These are phyloP conservation scores for Xylariales sp. DNA, from an alignment of 2,329 filamentous ascomycete species.

Conservation along the genomic window DNA sequence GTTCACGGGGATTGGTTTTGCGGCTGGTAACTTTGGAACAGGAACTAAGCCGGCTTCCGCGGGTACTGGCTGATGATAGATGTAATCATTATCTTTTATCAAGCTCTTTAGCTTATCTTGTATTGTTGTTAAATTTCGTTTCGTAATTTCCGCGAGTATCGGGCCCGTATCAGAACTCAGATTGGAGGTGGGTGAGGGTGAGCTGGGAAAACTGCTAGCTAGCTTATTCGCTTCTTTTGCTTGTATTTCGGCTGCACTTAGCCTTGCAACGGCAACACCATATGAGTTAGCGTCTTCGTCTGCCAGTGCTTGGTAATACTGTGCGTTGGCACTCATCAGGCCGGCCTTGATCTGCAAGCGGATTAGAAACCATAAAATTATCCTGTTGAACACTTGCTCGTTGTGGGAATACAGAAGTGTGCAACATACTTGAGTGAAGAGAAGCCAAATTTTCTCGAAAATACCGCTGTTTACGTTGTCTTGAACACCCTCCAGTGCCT, in stretches of 20 bases:
- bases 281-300: conserved; percentile 91
- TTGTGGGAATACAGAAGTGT: background rate
- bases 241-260: conserved; percentile 82
- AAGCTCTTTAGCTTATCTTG: conserved; percentile 83
- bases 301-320: conserved; percentile 92
- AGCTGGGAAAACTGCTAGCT: conserved; percentile 83
- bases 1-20: conserved; percentile 96
- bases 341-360: conserved; percentile 75
- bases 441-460: conserved; percentile 94
- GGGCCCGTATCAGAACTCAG: conserved; percentile 81
- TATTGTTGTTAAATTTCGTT: conserved; percentile 81
- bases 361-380: conserved; percentile 35
- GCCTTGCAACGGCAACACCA: conserved; percentile 83
- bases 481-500: conserved; percentile 89
- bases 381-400: background rate
- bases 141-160: conserved; percentile 82
- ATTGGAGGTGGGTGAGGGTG: conserved; percentile 84
- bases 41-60: conserved; percentile 83
- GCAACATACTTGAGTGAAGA: conserved; percentile 76
- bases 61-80: conserved; percentile 94
- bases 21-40: conserved; percentile 91
- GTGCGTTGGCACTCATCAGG: conserved; percentile 85
- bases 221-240: conserved; percentile 82
- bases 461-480: conserved; percentile 91
- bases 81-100: conserved; percentile 95